These are phyloP conservation scores for Podila epicladia DNA, from an alignment of 192 early-diverging fungal genomes.

Conservation along the genomic window DNA sequence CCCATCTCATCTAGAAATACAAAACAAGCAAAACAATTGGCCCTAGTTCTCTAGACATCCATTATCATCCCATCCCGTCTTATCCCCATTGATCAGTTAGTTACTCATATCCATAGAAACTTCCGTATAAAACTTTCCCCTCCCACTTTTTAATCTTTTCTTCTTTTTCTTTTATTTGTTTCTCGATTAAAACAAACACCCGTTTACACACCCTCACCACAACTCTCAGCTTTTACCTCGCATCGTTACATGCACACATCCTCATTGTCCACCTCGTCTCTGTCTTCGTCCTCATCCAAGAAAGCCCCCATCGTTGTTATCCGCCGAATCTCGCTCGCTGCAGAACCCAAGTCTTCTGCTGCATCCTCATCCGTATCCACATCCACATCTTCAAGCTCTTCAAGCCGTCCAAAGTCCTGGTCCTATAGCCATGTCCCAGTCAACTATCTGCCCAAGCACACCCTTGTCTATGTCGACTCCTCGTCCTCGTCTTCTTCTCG, in stretches of 20 bases:
- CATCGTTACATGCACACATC: constrained; percentile 3
- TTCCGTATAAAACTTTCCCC: too few species aligned
- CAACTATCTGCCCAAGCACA: neutral
- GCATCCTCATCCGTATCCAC: neutral
- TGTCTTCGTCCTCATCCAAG: constrained; percentile 6
- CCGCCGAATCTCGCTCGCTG: constrained; percentile 20
- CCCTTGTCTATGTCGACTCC: neutral
- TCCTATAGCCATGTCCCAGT: neutral
- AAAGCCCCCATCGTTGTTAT: constrained; percentile 21
- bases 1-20: too few species aligned
- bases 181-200: too few species aligned
- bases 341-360: constrained; percentile 16
- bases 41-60: too few species aligned
- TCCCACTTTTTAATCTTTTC: too few species aligned
- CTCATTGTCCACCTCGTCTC: neutral
- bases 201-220: too few species aligned
- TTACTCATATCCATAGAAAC: too few species aligned
- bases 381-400: neutral
- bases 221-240: too few species aligned
- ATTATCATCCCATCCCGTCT: too few species aligned
- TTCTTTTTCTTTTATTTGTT: too few species aligned
- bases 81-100: too few species aligned
- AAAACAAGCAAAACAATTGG: too few species aligned
- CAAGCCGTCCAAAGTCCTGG: neutral
- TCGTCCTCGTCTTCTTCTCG: neutral